Evolutionary conservation across 371 early-diverging fungal genomes (phyloP).

Genomic region (Apophysomyces trapeziformis): DNA sequence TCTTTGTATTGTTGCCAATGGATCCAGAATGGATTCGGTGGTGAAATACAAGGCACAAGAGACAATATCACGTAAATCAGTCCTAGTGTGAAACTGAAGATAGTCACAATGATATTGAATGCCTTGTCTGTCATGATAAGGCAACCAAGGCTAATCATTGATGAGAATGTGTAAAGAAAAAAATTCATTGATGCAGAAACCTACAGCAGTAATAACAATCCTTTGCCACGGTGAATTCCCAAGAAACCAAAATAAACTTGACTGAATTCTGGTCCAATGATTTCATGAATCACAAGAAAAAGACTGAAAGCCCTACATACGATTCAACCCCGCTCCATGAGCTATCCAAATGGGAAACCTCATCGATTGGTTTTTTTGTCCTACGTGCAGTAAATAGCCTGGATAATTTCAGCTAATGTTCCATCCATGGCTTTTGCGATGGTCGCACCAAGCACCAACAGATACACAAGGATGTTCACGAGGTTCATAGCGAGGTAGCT

Average conservation of each 20-base stretch:
- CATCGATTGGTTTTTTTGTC: neutral
- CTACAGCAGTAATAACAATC: slow-evolving; percentile 43
- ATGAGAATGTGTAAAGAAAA: neutral
- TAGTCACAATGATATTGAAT: slow-evolving; percentile 45
- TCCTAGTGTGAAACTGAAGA: slow-evolving; percentile 38
- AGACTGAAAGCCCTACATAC: slow-evolving; percentile 25
- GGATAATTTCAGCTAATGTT: slow-evolving; percentile 40
- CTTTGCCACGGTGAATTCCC: slow-evolving; percentile 38
- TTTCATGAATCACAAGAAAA: slow-evolving; percentile 34
- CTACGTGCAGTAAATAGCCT: slow-evolving; percentile 47
- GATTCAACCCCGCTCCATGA: too few species aligned
- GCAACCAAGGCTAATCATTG: slow-evolving; percentile 39
- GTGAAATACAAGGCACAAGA: slow-evolving; percentile 30
- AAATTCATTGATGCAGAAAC: slow-evolving; percentile 5
- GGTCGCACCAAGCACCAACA: slow-evolving; percentile 37
- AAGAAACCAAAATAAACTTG: slow-evolving; percentile 45
- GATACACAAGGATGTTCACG: slow-evolving; percentile 30
- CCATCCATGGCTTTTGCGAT: slow-evolving; percentile 40
- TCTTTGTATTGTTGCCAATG: slow-evolving; percentile 46
- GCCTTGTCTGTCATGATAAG: slow-evolving; percentile 36
- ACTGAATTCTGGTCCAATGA: slow-evolving; percentile 26
- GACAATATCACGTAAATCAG: slow-evolving; percentile 40
- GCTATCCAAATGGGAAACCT: neutral
- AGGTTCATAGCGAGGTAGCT: slow-evolving; percentile 32
- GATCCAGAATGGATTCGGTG: slow-evolving; percentile 33